Conservation (phyloP, 1,139 yeast genomes). For the Blastobotrys serpentis region DNA sequence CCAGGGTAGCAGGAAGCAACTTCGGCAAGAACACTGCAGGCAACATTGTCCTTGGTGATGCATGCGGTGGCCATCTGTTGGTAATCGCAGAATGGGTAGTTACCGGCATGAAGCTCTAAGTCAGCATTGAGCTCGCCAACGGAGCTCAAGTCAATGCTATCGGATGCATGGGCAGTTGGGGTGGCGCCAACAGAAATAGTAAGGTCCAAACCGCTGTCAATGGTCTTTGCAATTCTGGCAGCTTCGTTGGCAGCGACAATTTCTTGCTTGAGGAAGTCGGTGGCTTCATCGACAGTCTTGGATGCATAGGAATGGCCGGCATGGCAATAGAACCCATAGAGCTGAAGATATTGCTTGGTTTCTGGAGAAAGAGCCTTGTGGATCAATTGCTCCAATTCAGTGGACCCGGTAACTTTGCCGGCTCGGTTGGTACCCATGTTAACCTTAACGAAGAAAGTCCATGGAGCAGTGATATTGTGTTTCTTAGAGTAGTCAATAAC, state of each 20-base stretch:
- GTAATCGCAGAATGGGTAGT: slow-evolving; percentile 68
- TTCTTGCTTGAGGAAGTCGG: slow-evolving; percentile 51
- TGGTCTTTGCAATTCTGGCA: slow-evolving; percentile 39
- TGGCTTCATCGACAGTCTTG: slow-evolving; percentile 49
- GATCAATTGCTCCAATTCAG: slow-evolving; percentile 34
- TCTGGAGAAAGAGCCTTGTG: slow-evolving; percentile 24
- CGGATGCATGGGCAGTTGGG: slow-evolving; percentile 71
- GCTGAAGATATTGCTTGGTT: slow-evolving; percentile 18
- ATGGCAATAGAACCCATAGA: slow-evolving; percentile 74
- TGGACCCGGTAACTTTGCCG: slow-evolving; percentile 41
- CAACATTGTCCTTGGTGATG: slow-evolving; percentile 48
- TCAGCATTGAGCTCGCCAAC: slow-evolving; percentile 33
- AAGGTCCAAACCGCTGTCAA: slow-evolving; percentile 36
- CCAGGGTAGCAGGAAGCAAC: slow-evolving; percentile 59
- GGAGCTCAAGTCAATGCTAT: slow-evolving; percentile 35
- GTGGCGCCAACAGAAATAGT: slow-evolving; percentile 73
- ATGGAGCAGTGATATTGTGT: slow-evolving; percentile 35
- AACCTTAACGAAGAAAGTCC: slow-evolving; percentile 49
- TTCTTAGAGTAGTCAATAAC: slow-evolving; percentile 43
- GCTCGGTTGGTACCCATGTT: slow-evolving; percentile 51
- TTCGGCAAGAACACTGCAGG: slow-evolving; percentile 61
- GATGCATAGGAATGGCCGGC: slow-evolving; percentile 74
- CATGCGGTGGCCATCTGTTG: slow-evolving; percentile 74
- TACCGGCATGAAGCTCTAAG: slow-evolving; percentile 77
- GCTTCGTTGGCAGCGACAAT: slow-evolving; percentile 57